Evolutionary conservation across 73 alveolate genomes (phyloP).

Genomic region (Halteria grandinella): DNA sequence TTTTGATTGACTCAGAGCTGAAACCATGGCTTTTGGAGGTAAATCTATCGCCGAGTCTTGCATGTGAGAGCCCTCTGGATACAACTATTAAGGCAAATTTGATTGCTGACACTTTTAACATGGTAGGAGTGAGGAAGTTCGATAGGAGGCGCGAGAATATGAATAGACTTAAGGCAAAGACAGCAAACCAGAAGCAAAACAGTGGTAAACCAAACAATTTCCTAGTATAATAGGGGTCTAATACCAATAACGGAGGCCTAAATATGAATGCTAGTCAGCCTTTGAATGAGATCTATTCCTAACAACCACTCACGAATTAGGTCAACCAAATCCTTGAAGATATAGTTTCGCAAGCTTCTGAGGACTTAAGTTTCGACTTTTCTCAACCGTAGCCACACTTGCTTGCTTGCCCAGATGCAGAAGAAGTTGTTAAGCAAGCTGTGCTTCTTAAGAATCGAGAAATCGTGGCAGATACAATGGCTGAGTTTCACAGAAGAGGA

Average conservation of each 20-base stretch:
- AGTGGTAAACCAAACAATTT: background rate
- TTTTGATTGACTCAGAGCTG: slow-evolving; percentile 79
- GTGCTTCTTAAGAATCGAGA: slow-evolving; percentile 26
- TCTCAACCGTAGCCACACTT: no score
- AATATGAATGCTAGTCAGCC: no score
- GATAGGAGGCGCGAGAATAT: slow-evolving; percentile 71
- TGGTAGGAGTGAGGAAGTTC: slow-evolving; percentile 74
- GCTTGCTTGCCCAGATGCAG: no score
- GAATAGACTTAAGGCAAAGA: slow-evolving; percentile 61
- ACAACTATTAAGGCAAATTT: slow-evolving; percentile 81
- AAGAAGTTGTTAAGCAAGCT: background rate
- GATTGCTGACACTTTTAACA: slow-evolving; percentile 84
- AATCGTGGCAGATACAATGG: slow-evolving; percentile 47
- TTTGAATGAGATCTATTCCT: no score
- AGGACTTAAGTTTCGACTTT: background rate
- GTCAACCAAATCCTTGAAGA: slow-evolving; percentile 22
- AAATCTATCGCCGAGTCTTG: slow-evolving; percentile 88
- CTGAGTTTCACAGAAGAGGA: slow-evolving; percentile 55
- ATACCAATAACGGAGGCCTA: background rate
- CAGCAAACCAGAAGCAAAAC: background rate
- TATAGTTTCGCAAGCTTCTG: slow-evolving; percentile 1
- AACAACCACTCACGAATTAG: background rate
- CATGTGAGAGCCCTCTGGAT: slow-evolving; percentile 88
- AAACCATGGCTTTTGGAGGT: slow-evolving; percentile 93
- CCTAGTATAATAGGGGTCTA: background rate